Base-by-base conservation (phyloP, 208 protist species). In the Willaertia magna region DNA sequence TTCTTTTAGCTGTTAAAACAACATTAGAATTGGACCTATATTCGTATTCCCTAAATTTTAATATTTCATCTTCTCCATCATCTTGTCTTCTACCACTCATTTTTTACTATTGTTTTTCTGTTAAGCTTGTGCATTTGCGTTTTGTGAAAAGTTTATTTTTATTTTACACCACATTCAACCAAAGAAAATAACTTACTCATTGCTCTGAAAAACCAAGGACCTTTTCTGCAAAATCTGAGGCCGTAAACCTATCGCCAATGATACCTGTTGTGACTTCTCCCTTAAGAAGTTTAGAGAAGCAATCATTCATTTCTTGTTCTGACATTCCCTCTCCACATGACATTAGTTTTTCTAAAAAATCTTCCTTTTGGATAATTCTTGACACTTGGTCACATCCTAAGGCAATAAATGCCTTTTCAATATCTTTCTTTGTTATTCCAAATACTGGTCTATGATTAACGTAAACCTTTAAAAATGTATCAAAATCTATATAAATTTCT, bases 401-500 rank as follows among this genome's bases (percentile, higher is more conserved):
- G 16, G 90, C 87, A 48, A 74, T 42, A 85, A 98, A 97, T 76
- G 95, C 94, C 4, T 86, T 81, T 88, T 95, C 94, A 87, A 98
- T 96, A 61, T 96, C 91, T 79, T 95, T 89, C 48, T 90, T 89
- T 40, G 93, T 93, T 85, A 97, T 94, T 48, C 94, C 94, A 49
- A 95, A 94, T 2, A 97, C 92, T 18, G 96, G 96, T 48, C 95
- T 87, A 89, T 98, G 95, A 89, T 98, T 98, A 39, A 98, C 93
- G 89, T 97, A 98, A 61, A 98, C 85, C 30, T 91, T 92, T 87
- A 97, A 91, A 90, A 96, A 96, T 87, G 94, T 93, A 40, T 93
- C 89, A 88, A 97, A 96, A 90, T 93, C 91, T 18, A 96, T 91
- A 61, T 93, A 87, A 76, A 95, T 94, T 30, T 88, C 90, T 20